phyloP scores from a whole-genome alignment of 2,329 filamentous ascomycete species.

The Verruconis gallopava region DNA sequence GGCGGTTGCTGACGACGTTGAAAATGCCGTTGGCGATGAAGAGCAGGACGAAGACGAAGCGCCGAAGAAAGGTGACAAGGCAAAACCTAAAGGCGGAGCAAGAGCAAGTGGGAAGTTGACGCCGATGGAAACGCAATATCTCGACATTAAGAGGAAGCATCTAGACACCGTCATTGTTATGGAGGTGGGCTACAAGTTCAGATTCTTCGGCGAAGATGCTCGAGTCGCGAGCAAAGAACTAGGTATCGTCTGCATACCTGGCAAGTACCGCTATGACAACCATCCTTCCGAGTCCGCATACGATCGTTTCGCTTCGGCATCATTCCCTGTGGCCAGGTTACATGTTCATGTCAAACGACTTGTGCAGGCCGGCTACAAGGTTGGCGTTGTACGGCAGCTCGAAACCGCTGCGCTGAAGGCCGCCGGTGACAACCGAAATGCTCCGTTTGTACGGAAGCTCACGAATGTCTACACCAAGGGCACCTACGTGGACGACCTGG shows the following conservation, averaged over 20 bases:
- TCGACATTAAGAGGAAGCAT: conserved; percentile 87
- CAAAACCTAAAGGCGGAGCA: conserved; percentile 35
- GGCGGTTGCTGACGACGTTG: conserved; percentile 40
- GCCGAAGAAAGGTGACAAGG: conserved; percentile 29
- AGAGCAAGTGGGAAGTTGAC: conserved; percentile 78
- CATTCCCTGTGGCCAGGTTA: conserved; percentile 82
- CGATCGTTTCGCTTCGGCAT: conserved; percentile 85
- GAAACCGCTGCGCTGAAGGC: conserved; percentile 95
- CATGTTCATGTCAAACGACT: conserved; percentile 90
- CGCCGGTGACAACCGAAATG: conserved; percentile 83
- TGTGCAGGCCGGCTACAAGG: conserved; percentile 85
- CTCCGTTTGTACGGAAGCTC: conserved; percentile 81
- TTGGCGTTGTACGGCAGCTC: conserved; percentile 85
- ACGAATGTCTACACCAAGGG: conserved; percentile 97
- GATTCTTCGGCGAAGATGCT: conserved; percentile 93
- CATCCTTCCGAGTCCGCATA: conserved; percentile 87
- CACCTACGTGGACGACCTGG: conserved; percentile 89
- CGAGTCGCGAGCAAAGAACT: conserved; percentile 78
- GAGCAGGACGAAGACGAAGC: conserved; percentile 43
- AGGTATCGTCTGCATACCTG: conserved; percentile 91
- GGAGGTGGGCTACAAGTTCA: conserved; percentile 96
- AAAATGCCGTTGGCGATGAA: conserved; percentile 42
- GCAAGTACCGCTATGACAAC: conserved; percentile 88
- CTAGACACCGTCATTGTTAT: conserved; percentile 82
- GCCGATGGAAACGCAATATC: conserved; percentile 82